phyloP scores from a whole-genome alignment of 2,329 filamentous ascomycete genomes.

The Pezicula neosporulosa region DNA sequence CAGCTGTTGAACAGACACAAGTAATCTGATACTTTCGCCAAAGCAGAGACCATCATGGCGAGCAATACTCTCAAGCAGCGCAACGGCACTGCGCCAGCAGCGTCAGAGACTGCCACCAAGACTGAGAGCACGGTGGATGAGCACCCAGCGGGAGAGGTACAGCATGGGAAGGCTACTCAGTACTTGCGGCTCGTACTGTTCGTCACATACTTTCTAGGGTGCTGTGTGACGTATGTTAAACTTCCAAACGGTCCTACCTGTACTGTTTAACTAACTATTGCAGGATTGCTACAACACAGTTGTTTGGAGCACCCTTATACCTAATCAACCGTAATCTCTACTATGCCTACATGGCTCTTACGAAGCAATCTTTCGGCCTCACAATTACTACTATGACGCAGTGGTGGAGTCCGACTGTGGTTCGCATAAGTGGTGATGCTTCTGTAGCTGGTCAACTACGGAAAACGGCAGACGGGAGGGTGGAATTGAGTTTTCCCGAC shows the following conservation, averaged over 20 bases:
- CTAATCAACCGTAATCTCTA: slow-evolving; percentile 73
- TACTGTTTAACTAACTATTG: slow-evolving; percentile 16
- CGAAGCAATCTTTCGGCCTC: slow-evolving; percentile 80
- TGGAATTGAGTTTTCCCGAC: slow-evolving; percentile 78
- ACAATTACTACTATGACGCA: slow-evolving; percentile 77
- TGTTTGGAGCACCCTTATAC: slow-evolving; percentile 74
- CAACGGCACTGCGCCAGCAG: slow-evolving; percentile 9
- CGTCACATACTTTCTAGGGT: slow-evolving; percentile 23
- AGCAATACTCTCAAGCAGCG: slow-evolving; percentile 21
- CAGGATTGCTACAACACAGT: slow-evolving; percentile 68
- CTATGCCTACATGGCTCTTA: slow-evolving; percentile 83
- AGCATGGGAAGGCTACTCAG: slow-evolving; percentile 24
- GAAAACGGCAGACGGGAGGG: slow-evolving; percentile 65
- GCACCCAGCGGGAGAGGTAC: slow-evolving; percentile 30
- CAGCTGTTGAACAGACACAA: background rate
- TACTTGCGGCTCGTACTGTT: slow-evolving; percentile 23
- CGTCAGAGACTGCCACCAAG: slow-evolving; percentile 3
- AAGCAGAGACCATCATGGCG: slow-evolving; percentile 14
- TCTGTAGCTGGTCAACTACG: slow-evolving; percentile 74
- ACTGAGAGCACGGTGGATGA: slow-evolving; percentile 13
- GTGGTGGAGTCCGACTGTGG: slow-evolving; percentile 81
- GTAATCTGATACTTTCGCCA: background rate
- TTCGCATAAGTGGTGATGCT: slow-evolving; percentile 79
- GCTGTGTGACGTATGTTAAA: slow-evolving; percentile 24
- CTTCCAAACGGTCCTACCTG: background rate